A percentile compares a stretch with the other conserved stretches of the same genome.
phyloP scores from a whole-genome alignment of 495 filamentous ascomycete genomes.

The Talaromyces adpressus region DNA sequence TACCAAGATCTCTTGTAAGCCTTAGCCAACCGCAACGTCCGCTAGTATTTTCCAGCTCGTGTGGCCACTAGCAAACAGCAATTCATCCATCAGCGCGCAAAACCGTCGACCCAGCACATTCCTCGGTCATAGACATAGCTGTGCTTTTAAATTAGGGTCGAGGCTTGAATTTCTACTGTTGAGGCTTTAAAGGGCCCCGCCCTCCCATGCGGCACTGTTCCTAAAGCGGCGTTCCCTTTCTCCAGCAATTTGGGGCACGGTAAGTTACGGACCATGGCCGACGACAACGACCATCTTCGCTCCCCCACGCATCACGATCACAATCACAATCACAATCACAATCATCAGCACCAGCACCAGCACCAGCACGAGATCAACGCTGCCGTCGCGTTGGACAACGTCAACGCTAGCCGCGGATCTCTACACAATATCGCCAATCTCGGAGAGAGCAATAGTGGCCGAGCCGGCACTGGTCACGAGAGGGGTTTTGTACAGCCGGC shows the following conservation, averaged over 20 bases:
- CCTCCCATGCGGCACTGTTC: background rate
- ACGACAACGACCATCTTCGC: slow-evolving; percentile 2
- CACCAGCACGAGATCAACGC: slow-evolving; percentile 3
- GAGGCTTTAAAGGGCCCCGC: background rate
- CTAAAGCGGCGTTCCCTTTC: slow-evolving; percentile 1
- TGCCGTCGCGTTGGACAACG: slow-evolving; percentile 5
- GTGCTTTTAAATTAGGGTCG: background rate
- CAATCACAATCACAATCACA: background rate
- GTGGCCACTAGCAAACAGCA: background rate
- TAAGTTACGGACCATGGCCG: slow-evolving; percentile 2
- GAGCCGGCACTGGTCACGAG: slow-evolving; percentile 35
- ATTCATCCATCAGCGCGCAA: background rate
- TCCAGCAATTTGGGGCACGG: background rate
- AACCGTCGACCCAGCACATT: background rate
- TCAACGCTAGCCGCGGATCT: background rate
- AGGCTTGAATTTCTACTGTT: background rate
- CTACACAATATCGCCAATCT: background rate
- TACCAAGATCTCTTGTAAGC: background rate
- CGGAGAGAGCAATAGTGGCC: background rate
- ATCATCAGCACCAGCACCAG: background rate
- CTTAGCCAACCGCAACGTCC: background rate
- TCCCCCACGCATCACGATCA: slow-evolving; percentile 1
- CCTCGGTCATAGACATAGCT: background rate
- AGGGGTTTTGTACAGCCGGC: slow-evolving; percentile 67
- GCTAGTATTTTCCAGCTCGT: background rate